Evolutionary conservation across 164 flowering plant species (phyloP).

Genomic region (Piper longum): DNA sequence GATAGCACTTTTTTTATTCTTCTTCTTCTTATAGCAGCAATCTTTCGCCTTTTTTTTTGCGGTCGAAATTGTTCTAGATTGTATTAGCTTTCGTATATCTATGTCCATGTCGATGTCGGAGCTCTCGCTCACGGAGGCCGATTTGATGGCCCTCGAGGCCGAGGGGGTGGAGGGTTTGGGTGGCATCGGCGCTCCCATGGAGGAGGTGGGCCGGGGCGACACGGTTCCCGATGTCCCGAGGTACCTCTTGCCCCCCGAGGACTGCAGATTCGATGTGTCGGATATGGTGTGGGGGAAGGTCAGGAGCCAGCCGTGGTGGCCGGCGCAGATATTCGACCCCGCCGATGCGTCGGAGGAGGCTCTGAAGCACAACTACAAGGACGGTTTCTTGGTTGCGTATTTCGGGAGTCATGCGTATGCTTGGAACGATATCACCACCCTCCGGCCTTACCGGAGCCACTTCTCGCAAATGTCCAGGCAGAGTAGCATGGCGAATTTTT

Average conservation of each 20-base stretch:
- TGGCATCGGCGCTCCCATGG: too few relatives aligned
- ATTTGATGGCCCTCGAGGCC: background rate
- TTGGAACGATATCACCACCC: constrained; percentile 51
- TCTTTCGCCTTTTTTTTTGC: too few relatives aligned
- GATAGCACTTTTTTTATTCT: too few relatives aligned
- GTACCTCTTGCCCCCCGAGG: constrained; percentile 9
- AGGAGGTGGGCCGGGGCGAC: background rate
- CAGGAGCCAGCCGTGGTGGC: too few relatives aligned
- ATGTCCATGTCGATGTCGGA: too few relatives aligned
- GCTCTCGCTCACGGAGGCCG: too few relatives aligned
- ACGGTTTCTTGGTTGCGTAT: constrained; percentile 42
- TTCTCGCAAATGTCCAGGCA: constrained; percentile 55
- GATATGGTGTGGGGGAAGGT: too few relatives aligned
- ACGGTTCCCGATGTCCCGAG: background rate
- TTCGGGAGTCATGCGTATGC: constrained; percentile 81
- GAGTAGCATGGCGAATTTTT: constrained; percentile 30
- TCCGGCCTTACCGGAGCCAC: constrained; percentile 48
- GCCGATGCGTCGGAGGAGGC: constrained; percentile 49
- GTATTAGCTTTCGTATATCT: too few relatives aligned
- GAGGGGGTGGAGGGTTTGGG: too few relatives aligned
- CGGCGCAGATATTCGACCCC: constrained; percentile 33
- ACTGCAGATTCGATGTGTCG: constrained; percentile 23
- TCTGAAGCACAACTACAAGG: constrained; percentile 32
- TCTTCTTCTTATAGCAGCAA: too few relatives aligned
- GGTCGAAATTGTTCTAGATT: too few relatives aligned